Evolutionary conservation across 2,329 filamentous ascomycete species (phyloP).

Genomic region (Cadophora gregata): DNA sequence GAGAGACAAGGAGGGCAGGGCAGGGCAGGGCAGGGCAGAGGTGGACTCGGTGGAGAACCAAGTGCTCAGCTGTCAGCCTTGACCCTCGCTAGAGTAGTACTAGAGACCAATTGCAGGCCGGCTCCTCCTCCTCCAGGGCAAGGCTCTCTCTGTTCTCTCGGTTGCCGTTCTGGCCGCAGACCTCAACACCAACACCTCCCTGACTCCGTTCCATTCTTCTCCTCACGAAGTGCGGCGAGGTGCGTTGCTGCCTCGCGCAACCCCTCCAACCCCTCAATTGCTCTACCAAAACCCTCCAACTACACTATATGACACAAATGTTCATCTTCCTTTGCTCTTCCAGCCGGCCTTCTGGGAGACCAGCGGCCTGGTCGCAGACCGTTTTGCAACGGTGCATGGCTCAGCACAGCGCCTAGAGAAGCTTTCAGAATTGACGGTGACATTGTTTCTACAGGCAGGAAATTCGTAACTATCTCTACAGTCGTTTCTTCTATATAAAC

Average conservation of each 20-base stretch:
- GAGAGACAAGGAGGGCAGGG: no score
- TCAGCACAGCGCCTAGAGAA: slow-evolving; percentile 31
- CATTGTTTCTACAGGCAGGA: slow-evolving; percentile 35
- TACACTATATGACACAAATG: slow-evolving; percentile 27
- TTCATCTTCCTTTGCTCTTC: slow-evolving; percentile 25
- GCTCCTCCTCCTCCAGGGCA: no score
- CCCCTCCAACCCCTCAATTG: slow-evolving; percentile 8
- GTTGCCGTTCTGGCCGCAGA: slow-evolving; percentile 9
- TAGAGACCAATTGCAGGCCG: slow-evolving; percentile 11
- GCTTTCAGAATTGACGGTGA: slow-evolving; percentile 33
- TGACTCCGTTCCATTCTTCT: no score
- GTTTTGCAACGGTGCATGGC: slow-evolving; percentile 22
- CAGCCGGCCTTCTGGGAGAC: slow-evolving; percentile 36
- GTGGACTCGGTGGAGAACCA: no score
- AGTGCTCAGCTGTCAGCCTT: slow-evolving; percentile 22
- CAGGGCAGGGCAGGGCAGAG: no score
- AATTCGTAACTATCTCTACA: slow-evolving; percentile 21
- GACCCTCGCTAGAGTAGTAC: neutral
- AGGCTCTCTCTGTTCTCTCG: slow-evolving; percentile 21
- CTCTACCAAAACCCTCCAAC: slow-evolving; percentile 20
- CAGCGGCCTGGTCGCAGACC: slow-evolving; percentile 33
- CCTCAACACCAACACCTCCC: slow-evolving; percentile 16
- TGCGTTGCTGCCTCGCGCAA: slow-evolving; percentile 20
- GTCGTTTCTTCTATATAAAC: slow-evolving; percentile 38
- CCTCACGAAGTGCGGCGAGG: slow-evolving; percentile 24